Evolutionary conservation across 208 protist species (phyloP).

Genomic region (Wallacemonas sp.): DNA sequence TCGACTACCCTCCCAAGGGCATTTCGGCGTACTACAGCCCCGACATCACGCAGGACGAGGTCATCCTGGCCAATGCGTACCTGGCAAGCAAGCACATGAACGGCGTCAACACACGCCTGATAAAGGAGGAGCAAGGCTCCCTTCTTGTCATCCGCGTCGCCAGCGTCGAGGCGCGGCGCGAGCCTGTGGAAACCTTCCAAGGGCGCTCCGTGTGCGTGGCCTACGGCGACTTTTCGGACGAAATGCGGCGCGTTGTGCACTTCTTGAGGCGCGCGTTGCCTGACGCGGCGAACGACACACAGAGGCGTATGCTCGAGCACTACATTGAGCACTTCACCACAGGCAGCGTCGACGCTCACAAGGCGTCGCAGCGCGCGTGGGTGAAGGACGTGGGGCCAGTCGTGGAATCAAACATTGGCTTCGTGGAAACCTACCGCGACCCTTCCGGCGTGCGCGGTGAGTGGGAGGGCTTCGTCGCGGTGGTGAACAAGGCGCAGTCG

Average conservation of each 20-base stretch:
- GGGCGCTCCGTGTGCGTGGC: slow-evolving; percentile 52
- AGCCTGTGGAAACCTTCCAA: slow-evolving; percentile 44
- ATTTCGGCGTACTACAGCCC: slow-evolving; percentile 83
- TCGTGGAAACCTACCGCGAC: slow-evolving; percentile 94
- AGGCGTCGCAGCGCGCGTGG: slow-evolving; percentile 87
- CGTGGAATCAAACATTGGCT: slow-evolving; percentile 95
- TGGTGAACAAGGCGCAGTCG: slow-evolving; percentile 89
- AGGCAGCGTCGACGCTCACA: slow-evolving; percentile 86
- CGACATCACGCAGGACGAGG: slow-evolving; percentile 74
- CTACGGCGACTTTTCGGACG: slow-evolving; percentile 75
- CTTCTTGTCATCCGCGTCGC: slow-evolving; percentile 52
- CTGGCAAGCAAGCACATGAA: slow-evolving; percentile 51
- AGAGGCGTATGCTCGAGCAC: slow-evolving; percentile 87
- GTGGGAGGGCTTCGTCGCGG: slow-evolving; percentile 92
- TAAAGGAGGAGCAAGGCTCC: slow-evolving; percentile 40
- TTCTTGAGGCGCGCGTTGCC: slow-evolving; percentile 45
- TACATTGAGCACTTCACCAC: slow-evolving; percentile 82
- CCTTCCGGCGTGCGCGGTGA: slow-evolving; percentile 87
- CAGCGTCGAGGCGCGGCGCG: slow-evolving; percentile 26
- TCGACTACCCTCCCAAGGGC: slow-evolving; percentile 76
- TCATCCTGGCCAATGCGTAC: slow-evolving; percentile 71
- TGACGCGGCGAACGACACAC: slow-evolving; percentile 74
- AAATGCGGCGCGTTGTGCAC: slow-evolving; percentile 64
- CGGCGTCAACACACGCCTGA: slow-evolving; percentile 84
- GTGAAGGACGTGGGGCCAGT: slow-evolving; percentile 87